Evolutionary conservation across 345 rosid genomes (phyloP).

Genomic region (Bretschneidera sinensis): DNA sequence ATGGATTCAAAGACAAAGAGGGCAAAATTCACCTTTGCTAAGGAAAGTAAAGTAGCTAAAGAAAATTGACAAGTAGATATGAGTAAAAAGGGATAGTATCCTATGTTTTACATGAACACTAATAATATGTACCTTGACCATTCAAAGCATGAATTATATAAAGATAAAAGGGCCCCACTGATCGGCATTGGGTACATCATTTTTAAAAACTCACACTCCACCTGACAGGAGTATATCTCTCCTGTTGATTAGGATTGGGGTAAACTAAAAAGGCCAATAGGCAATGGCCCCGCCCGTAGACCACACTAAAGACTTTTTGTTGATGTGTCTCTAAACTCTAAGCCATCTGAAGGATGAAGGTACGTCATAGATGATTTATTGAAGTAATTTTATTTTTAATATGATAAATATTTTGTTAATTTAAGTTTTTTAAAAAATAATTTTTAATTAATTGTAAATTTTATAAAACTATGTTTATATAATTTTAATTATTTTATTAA

Average conservation of each 20-base stretch:
- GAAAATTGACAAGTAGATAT: background rate
- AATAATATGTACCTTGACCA: slow-evolving; percentile 26
- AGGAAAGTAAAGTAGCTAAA: background rate
- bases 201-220: slow-evolving; percentile 2
- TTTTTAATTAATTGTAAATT: too few species aligned
- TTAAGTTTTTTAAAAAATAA: too few species aligned
- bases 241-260: background rate
- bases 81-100: slow-evolving; percentile 14
- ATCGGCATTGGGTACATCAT: slow-evolving; percentile 6
- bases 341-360: too few species aligned
- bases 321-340: slow-evolving; percentile 27
- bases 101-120: slow-evolving; percentile 21
- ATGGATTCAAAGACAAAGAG: background rate
- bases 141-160: slow-evolving; percentile 26
- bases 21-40: slow-evolving; percentile 4
- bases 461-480: too few species aligned
- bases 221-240: background rate
- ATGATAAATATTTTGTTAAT: too few species aligned
- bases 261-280: background rate
- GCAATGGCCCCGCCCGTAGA: too few species aligned
- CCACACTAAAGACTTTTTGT: slow-evolving; percentile 12
- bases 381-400: too few species aligned
- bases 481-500: too few species aligned
- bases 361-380: too few species aligned
- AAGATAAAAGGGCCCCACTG: background rate